These are phyloP conservation scores for Diaporthe amygdali DNA, from an alignment of 2,329 filamentous ascomycete species.

Conservation along the genomic window DNA sequence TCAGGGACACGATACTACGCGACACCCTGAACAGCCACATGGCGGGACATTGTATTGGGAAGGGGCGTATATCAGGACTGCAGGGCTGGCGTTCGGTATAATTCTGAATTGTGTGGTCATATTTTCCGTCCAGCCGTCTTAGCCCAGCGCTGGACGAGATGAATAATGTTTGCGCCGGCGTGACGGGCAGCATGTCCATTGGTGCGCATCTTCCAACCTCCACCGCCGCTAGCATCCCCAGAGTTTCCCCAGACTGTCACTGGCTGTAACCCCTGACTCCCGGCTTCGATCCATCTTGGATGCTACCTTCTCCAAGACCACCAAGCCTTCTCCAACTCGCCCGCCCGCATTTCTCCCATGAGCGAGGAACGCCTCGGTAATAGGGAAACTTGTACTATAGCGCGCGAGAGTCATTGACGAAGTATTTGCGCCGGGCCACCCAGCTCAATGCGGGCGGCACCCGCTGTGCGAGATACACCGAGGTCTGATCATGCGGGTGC, in stretches of 20 bases:
- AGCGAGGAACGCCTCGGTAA: neutral
- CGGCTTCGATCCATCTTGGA: neutral
- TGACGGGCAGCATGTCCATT: constrained; percentile 15
- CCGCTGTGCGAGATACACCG: constrained; percentile 12
- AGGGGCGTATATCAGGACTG: neutral
- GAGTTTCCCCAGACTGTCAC: constrained; percentile 21
- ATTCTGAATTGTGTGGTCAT: constrained; percentile 22
- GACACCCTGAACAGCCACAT: neutral
- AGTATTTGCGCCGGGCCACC: neutral
- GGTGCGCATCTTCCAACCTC: constrained; percentile 22
- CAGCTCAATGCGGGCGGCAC: neutral
- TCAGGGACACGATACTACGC: neutral
- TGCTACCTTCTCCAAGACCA: constrained; percentile 20
- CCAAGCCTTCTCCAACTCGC: neutral
- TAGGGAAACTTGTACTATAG: neutral
- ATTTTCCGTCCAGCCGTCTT: constrained; percentile 23
- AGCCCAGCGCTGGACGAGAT: neutral
- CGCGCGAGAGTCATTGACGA: neutral
- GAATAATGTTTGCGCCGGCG: neutral
- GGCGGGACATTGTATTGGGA: neutral
- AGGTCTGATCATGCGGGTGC: constrained; percentile 9
- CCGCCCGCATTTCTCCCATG: constrained; percentile 9
- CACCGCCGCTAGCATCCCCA: constrained; percentile 4
- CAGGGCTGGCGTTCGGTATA: constrained; percentile 17
- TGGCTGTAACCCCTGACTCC: constrained; percentile 17